Evolutionary conservation across 495 filamentous ascomycete species (phyloP).

Genomic region (Monascus purpureus): DNA sequence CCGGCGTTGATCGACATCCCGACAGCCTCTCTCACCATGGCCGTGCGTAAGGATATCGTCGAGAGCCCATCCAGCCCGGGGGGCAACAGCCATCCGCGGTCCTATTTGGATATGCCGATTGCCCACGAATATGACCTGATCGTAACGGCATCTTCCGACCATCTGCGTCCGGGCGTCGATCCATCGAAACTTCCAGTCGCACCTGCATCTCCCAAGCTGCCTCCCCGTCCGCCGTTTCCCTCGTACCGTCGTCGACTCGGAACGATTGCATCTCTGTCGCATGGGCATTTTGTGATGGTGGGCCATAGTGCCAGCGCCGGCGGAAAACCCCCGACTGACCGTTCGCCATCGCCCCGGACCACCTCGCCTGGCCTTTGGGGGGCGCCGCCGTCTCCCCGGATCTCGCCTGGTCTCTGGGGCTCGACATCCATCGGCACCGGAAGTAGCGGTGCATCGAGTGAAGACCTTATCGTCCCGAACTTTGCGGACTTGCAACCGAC

Average conservation of each 20-base stretch:
- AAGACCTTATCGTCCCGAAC: slow-evolving; percentile 24
- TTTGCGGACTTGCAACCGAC: slow-evolving; percentile 17
- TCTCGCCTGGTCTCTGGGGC: slow-evolving; percentile 27
- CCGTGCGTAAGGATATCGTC: slow-evolving; percentile 46
- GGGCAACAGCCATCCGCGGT: background rate
- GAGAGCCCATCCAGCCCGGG: slow-evolving; percentile 7
- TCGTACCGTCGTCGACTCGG: slow-evolving; percentile 15
- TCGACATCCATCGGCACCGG: slow-evolving; percentile 11
- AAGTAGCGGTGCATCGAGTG: slow-evolving; percentile 10
- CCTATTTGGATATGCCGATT: slow-evolving; percentile 23
- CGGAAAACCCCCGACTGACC: too few species aligned
- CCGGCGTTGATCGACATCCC: slow-evolving; percentile 80
- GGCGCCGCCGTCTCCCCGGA: too few species aligned
- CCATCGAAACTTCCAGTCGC: slow-evolving; percentile 12
- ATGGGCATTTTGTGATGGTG: slow-evolving; percentile 13
- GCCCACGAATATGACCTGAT: slow-evolving; percentile 61
- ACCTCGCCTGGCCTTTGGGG: too few species aligned
- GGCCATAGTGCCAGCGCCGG: too few species aligned
- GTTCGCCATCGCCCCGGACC: too few species aligned
- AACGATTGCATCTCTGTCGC: slow-evolving; percentile 13
- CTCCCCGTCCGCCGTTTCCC: slow-evolving; percentile 9
- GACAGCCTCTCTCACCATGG: slow-evolving; percentile 84
- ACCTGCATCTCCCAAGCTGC: slow-evolving; percentile 14
- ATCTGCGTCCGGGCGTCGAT: slow-evolving; percentile 47
- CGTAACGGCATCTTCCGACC: slow-evolving; percentile 65